phyloP scores from a whole-genome alignment of 441 rosid genomes.

The Metrosideros polymorpha region DNA sequence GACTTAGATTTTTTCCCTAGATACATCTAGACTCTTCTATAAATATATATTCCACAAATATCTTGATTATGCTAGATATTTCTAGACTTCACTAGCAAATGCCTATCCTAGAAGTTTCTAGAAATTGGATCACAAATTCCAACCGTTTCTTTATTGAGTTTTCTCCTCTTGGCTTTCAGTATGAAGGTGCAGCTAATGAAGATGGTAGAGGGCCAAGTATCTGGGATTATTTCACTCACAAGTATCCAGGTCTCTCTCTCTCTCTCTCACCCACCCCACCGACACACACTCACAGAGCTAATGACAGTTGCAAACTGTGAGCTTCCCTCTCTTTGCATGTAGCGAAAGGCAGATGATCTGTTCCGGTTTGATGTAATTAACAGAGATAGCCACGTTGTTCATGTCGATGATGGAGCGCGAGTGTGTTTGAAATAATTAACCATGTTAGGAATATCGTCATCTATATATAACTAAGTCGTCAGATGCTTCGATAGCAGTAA shows the following conservation, averaged over 20 bases:
- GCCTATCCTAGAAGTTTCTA: too few relatives aligned
- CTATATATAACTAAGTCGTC: too few relatives aligned
- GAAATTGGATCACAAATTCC: too few relatives aligned
- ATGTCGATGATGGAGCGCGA: too few relatives aligned
- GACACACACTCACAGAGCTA: background rate
- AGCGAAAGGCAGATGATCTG: background rate
- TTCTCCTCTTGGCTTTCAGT: background rate
- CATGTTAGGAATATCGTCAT: too few relatives aligned
- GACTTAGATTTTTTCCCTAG: too few relatives aligned
- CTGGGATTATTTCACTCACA: background rate
- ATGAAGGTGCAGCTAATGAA: background rate
- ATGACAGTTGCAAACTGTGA: background rate
- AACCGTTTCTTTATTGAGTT: too few relatives aligned
- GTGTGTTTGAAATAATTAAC: too few relatives aligned
- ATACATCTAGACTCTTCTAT: too few relatives aligned
- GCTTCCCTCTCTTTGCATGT: background rate
- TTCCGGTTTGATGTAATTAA: background rate
- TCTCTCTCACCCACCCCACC: background rate
- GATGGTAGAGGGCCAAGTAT: background rate
- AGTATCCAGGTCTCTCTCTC: background rate
- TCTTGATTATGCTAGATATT: too few relatives aligned
- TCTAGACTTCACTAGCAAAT: too few relatives aligned
- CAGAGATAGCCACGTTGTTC: background rate
- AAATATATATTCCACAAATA: too few relatives aligned
- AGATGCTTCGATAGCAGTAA: background rate